phyloP scores from a whole-genome alignment of 192 early-diverging fungal species.

The Dissophora globulifera region DNA sequence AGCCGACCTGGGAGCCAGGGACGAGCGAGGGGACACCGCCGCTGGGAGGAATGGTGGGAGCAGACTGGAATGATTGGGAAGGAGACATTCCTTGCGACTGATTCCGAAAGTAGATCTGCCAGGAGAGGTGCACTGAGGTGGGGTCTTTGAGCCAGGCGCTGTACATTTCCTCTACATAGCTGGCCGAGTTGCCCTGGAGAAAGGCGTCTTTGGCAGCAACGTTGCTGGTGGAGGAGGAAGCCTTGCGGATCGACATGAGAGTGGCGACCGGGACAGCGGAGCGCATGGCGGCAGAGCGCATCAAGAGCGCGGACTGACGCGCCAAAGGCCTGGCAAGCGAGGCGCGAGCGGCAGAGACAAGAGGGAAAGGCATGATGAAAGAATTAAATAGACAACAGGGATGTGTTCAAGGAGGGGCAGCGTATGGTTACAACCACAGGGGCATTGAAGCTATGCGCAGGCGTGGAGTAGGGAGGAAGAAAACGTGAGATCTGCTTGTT shows the following conservation, averaged over 20 bases:
- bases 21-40: constrained; percentile 67
- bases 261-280: constrained; percentile 31
- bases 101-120: constrained; percentile 96
- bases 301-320: constrained; percentile 25
- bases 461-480: neutral
- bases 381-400: too few relatives aligned
- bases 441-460: constrained; percentile 19
- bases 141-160: constrained; percentile 91
- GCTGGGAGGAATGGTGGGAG: constrained; percentile 82
- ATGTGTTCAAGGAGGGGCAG: constrained; percentile 1
- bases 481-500: constrained; percentile 1
- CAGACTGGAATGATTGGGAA: constrained; percentile 79
- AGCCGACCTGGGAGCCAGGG: constrained; percentile 58
- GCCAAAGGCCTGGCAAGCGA: constrained; percentile 13
- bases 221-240: constrained; percentile 28
- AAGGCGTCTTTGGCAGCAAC: constrained; percentile 76
- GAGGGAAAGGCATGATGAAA: constrained; percentile 49
- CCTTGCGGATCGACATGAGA: constrained; percentile 33
- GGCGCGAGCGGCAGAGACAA: constrained; percentile 22
- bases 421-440: constrained; percentile 19
- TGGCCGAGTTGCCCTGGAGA: constrained; percentile 84
- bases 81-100: constrained; percentile 72
- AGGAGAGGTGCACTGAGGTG: constrained; percentile 90
- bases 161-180: constrained; percentile 98
- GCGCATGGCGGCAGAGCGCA: constrained; percentile 29